Base-by-base conservation (phyloP, 768 basidiomycete genomes). In the Holtermannia corniformis region DNA sequence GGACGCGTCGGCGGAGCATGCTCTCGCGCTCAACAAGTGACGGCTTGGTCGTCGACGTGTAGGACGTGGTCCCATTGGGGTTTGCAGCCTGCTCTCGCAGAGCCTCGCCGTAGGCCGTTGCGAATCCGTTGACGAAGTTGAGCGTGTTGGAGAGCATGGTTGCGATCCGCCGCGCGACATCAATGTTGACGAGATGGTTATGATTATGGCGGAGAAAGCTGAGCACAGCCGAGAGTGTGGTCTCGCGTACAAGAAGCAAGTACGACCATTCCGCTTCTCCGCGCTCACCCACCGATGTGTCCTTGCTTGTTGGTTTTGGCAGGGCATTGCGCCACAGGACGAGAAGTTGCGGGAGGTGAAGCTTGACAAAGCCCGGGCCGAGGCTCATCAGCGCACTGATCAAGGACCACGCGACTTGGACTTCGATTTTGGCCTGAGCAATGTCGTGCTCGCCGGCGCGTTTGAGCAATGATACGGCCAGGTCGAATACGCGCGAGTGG, bases 261-360 rank as follows among this genome's bases (percentile, higher is more conserved):
- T 96, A 99, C 32, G 80, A 78, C 90, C 91, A 96, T 62, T 97
- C 95, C 0, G 79, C 75, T 20, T 80, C 75, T 23, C 82, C 80
- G 25, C 91, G 77, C 16, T 81, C 81, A 3, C 78, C 77, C 14
- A 77, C 78, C 0, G 76, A 73, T 0, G 81, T 76, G 62, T 97
- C 93, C 70, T 95, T 95, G 63, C 79, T 85, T 0, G 88, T 91
- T 0, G 89, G 85, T 72, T 97, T 99, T 1, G 95, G 91, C 0
- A 99, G 77, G 1, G 93, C 91, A 61, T 99, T 99, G 26, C 95
- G 78, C 95, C 95, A 99, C 2, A 99, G 80, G 0, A 97, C 89
- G 40, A 97, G 79, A 16, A 97, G 77, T 61, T 96, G 93, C 0
- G 92, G 86, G 1, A 97, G 79, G 69, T 99, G 91, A 0, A 89